These are phyloP conservation scores for Dactylonectria estremocensis DNA, from an alignment of 2,329 filamentous ascomycete genomes.

Conservation along the genomic window DNA sequence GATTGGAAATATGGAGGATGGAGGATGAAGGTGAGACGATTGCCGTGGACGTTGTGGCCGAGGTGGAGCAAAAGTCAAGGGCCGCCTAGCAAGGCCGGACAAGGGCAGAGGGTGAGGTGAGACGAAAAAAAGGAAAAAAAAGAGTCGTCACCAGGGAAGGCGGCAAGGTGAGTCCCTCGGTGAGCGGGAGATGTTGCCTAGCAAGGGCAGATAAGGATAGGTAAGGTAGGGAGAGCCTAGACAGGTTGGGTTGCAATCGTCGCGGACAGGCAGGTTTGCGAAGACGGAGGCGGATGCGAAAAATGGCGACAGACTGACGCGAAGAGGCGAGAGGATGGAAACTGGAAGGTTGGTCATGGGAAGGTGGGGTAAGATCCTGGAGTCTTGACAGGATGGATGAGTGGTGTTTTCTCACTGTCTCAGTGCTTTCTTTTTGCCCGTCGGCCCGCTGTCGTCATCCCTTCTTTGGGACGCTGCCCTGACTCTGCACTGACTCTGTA, in stretches of 20 bases:
- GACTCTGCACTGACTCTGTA: too few species aligned
- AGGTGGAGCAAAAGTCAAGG: neutral
- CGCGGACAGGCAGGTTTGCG: neutral
- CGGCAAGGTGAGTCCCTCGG: conserved; percentile 19
- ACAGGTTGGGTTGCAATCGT: conserved; percentile 3
- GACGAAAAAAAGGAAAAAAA: conserved; percentile 17
- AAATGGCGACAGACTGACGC: conserved; percentile 21
- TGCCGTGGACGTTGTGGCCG: conserved; percentile 8
- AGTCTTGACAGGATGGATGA: neutral
- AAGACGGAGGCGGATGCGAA: conserved; percentile 5
- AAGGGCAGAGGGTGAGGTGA: neutral
- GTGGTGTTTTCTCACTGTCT: neutral
- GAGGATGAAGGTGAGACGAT: conserved; percentile 21
- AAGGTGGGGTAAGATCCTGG: conserved; percentile 33
- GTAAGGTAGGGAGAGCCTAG: conserved; percentile 8
- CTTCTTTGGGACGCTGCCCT: neutral
- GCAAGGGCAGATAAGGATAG: neutral
- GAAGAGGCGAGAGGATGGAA: conserved; percentile 13
- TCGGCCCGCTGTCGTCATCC: neutral
- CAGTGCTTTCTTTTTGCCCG: conserved; percentile 26
- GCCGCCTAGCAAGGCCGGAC: neutral
- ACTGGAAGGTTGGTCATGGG: conserved; percentile 23
- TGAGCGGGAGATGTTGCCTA: conserved; percentile 9
- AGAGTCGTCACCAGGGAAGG: conserved; percentile 5
- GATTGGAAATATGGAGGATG: conserved; percentile 15